These are phyloP conservation scores for Durotheca rogersii DNA, from an alignment of 495 filamentous ascomycete genomes.

Conservation along the genomic window DNA sequence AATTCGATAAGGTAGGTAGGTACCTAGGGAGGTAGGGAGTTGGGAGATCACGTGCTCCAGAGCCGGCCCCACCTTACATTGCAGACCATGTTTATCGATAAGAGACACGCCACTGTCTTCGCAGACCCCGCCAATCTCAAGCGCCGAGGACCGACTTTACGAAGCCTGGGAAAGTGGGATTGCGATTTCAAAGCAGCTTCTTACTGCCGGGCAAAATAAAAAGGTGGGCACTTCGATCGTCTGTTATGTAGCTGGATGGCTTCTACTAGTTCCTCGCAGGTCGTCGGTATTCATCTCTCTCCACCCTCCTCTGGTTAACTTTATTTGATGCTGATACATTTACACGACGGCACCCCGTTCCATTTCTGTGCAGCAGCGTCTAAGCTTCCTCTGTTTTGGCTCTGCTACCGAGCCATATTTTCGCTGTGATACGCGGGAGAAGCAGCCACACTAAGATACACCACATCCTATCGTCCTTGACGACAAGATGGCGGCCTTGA, in stretches of 20 bases:
- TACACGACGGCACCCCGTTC: slow-evolving; percentile 17
- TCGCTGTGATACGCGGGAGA: slow-evolving; percentile 23
- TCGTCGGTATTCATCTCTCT: neutral
- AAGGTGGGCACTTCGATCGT: slow-evolving; percentile 9
- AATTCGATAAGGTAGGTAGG: slow-evolving; percentile 29
- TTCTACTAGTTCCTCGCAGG: slow-evolving; percentile 11
- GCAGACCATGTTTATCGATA: slow-evolving; percentile 26
- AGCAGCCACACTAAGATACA: slow-evolving; percentile 4
- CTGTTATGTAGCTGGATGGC: too few species aligned
- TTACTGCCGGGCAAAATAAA: too few species aligned
- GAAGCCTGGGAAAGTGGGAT: slow-evolving; percentile 3
- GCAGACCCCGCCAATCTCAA: slow-evolving; percentile 4
- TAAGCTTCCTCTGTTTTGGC: slow-evolving; percentile 17
- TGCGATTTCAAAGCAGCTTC: slow-evolving; percentile 46
- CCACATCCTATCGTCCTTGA: slow-evolving; percentile 6
- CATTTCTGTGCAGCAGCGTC: slow-evolving; percentile 22
- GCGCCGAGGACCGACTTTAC: slow-evolving; percentile 10
- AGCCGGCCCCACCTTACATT: too few species aligned
- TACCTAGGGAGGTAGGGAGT: too few species aligned
- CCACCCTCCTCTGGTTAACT: slow-evolving; percentile 2
- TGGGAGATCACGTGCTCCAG: slow-evolving; percentile 19
- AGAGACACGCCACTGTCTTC: neutral
- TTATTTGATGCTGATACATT: slow-evolving; percentile 29
- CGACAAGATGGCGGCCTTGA: slow-evolving; percentile 28
- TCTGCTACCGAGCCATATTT: slow-evolving; percentile 25